These are phyloP conservation scores for Pneumocystis carinii DNA, from an alignment of 1,139 yeast genomes.

Conservation along the genomic window DNA sequence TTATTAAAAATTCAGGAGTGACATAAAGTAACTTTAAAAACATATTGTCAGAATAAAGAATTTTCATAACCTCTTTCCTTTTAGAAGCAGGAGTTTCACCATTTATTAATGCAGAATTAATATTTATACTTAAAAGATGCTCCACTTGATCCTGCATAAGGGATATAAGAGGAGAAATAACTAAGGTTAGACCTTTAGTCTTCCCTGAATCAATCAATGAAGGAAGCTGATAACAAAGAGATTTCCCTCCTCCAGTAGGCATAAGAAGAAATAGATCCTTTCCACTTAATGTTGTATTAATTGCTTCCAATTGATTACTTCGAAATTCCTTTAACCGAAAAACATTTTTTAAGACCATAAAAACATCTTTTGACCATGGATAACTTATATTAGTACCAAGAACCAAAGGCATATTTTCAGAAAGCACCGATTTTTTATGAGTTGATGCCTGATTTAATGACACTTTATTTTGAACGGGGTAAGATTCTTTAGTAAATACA, in stretches of 20 bases:
- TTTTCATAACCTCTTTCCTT: constrained; percentile 45
- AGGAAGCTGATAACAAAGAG: constrained; percentile 88
- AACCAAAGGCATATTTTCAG: not conserved
- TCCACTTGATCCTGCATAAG: constrained; percentile 96
- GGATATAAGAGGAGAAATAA: constrained; percentile 85
- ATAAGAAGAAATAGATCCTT: constrained; percentile 84
- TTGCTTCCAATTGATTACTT: constrained; percentile 73
- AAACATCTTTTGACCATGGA: constrained; percentile 58
- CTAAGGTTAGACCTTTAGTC: constrained; percentile 75
- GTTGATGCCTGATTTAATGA: not conserved
- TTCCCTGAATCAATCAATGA: constrained; percentile 64
- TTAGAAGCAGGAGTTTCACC: constrained; percentile 55
- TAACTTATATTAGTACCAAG: constrained; percentile 16
- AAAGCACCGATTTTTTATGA: not conserved
- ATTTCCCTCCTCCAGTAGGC: constrained; percentile 99
- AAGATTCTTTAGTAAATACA: not conserved
- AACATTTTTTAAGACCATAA: constrained; percentile 36
- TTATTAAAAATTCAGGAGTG: constrained; percentile 90
- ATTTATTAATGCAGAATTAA: constrained; percentile 78
- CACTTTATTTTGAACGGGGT: not conserved
- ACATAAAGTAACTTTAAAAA: constrained; percentile 59
- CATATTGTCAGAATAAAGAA: constrained; percentile 44
- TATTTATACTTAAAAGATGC: constrained; percentile 50
- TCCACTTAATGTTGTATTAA: constrained; percentile 65
- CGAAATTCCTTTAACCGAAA: constrained; percentile 61